phyloP scores from a whole-genome alignment of 2,329 filamentous ascomycete species.

The Colletotrichum eleusines region DNA sequence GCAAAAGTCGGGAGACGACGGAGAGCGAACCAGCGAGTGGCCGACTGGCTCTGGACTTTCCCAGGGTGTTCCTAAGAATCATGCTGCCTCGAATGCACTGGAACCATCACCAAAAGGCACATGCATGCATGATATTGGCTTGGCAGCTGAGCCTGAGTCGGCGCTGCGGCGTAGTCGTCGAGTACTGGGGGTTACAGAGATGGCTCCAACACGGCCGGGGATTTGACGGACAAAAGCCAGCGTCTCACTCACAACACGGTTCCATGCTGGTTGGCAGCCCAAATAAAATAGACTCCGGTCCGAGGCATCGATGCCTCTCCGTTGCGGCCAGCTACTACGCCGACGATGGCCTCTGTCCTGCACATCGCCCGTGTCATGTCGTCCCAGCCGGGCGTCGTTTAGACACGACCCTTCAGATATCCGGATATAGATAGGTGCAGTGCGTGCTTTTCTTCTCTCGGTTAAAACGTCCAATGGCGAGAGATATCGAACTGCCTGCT shows the following conservation, averaged over 20 bases:
- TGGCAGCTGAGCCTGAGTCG: conserved; percentile 23
- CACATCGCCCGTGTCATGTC: conserved; percentile 6
- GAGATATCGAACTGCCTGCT: neutral
- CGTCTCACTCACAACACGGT: conserved; percentile 1
- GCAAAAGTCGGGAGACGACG: neutral
- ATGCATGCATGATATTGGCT: conserved; percentile 31
- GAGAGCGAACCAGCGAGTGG: neutral
- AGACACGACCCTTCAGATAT: neutral
- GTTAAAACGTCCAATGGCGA: neutral
- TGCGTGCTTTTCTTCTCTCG: neutral
- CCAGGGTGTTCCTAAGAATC: neutral
- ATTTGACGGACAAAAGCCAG: neutral
- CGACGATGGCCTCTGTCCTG: neutral
- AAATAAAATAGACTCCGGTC: conserved; percentile 1
- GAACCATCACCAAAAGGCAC: neutral
- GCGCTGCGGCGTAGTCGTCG: conserved; percentile 1
- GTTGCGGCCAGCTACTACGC: neutral
- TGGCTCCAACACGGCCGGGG: conserved; percentile 13
- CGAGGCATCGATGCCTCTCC: too few species aligned
- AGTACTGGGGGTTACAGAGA: conserved; percentile 12
- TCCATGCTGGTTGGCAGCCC: conserved; percentile 25
- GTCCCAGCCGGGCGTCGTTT: neutral
- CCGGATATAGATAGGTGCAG: conserved; percentile 1
- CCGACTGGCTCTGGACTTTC: neutral
- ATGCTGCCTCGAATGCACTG: conserved; percentile 2